Percentiles rank a stretch among this genome's conserved stretches.
These are phyloP conservation scores for Kitagawia praeruptora DNA, from an alignment of 129 eudicot genomes.

Conservation along the genomic window DNA sequence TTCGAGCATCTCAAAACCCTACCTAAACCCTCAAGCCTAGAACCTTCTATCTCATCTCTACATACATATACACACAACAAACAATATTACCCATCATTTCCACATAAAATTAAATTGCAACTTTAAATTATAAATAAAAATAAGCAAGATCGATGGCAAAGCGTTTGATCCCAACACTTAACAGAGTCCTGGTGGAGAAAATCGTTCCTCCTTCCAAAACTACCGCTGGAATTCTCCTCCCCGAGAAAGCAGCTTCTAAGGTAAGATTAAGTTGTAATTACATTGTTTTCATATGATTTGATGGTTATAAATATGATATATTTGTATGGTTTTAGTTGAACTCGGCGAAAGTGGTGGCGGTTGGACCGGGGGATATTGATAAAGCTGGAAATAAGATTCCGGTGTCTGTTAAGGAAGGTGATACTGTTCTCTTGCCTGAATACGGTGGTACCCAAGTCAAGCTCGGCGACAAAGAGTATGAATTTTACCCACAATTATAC, in stretches of 20 bases:
- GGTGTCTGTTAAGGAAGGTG: conserved; percentile 74
- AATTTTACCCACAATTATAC: not conserved
- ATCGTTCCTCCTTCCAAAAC: conserved; percentile 73
- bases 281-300: not conserved
- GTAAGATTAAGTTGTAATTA: not conserved
- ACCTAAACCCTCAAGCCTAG: conserved; percentile 26
- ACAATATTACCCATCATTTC: not conserved
- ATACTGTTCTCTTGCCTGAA: conserved; percentile 83
- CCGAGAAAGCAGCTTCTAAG: conserved; percentile 23
- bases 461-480: conserved; percentile 82
- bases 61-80: not conserved
- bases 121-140: not conserved
- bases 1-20: conserved; percentile 30
- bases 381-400: conserved; percentile 55
- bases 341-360: conserved; percentile 78
- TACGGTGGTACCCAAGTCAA: conserved; percentile 79
- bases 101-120: not conserved
- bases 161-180: conserved; percentile 73
- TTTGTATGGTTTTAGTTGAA: conserved; percentile 36
- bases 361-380: conserved; percentile 60
- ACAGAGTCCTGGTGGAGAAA: conserved; percentile 85
- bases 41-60: conserved; percentile 25
- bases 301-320: no score
- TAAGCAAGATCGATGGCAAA: conserved; percentile 41
- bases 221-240: conserved; percentile 82